Base-by-base conservation (phyloP, 441 rosid genomes). In the Populus tomentosa region DNA sequence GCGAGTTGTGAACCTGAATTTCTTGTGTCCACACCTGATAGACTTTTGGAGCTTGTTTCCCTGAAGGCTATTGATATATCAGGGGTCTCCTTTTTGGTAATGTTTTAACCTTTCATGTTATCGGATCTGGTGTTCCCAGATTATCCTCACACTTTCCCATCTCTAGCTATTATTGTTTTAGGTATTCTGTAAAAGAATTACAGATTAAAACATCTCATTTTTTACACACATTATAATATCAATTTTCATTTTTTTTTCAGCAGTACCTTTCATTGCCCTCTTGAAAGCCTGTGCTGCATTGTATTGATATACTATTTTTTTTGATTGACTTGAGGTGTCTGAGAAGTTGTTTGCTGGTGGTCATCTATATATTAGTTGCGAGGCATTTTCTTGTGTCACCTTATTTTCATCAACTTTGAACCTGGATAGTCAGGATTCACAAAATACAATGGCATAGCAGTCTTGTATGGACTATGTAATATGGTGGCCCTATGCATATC, bases 1-100 rank as follows among this genome's bases (percentile, higher is more conserved):
- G 88, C 83, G 79, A 92, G 90, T 77, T 87, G 93, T 74, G 99
- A 95, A 75, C 97, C 98, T 71, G 97, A 95, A 83, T 92, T 90
- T 88, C 86, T 95, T 40, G 89, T 94, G 71, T 84, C 97, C 32
- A 92, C 97, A 26, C 98, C 98, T 56, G 91, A 86, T 81, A 94
- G 98, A 79, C 98, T 94, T 82, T 78, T 88, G 84, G 92, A 91
- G 90, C 93, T 95, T 74, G 80, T 94, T 80, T 81, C 84, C 71
- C 40, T 84, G 80, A 88, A 90, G 84, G 97, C 97, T 23, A 75
- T 91, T 73, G 92, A 90, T 82, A 74, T 92, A 85, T 89, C 98
- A 10, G 80, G 87, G 33, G 91, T 91, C 71, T 92, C 97, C 67
- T 79, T 92, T 77, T 87, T 94, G 97, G 99, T 95, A 93, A 20